Base-by-base conservation (phyloP, 2,329 filamentous ascomycete species). In the Graphilbum ipis-grandicollis region DNA sequence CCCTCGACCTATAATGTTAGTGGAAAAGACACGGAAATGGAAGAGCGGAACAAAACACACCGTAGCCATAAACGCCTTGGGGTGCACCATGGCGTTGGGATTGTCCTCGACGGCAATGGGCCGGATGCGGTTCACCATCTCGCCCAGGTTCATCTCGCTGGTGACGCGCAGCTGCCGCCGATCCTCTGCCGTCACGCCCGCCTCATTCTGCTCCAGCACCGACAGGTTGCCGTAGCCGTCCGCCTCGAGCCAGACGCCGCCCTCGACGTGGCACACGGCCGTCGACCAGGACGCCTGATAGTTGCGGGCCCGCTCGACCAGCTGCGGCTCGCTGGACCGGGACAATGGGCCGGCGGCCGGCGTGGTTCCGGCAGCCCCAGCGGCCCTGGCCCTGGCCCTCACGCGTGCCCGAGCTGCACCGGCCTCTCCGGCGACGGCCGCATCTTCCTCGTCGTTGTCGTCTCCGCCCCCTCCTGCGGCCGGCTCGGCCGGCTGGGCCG, bases 81-180 rank as follows among this genome's bases (percentile, higher is more conserved):
- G 88, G 8, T 78, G 61, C 8, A 94, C 74, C 19, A 78, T 63
- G 9, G 81, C 74, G 44, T 66, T 75, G 25, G 72, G 60, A 15
- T 66, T 66, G 3, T 73, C 63, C 21, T 72, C 65, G 9, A 92
- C 72, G 37, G 77, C 65, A 15, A 96, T 71, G 21, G 71, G 71
- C 18, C 78, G 71, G 38, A 96, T 93, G 23, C 75, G 71, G 51
- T 98, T 98, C 38, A 96, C 83, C 70, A 90, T 84, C 54, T 98
- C 88, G 1, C 90, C 86, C 9, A 98, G 63, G 32, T 79, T 75
- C 43, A 96, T 73, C 55, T 94, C 86, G 41, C 79, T 78, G 1
- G 73, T 82, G 5, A 85, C 65, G 31, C 82, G 68, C 45, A 96
- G 58, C 21, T 74, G 66, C 35, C 68, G 68, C 41, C 67, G 70